Percentiles rank a stretch among this genome's conserved stretches.
phyloP scores from a whole-genome alignment of 441 rosid species.

The Syzygium malaccense region DNA sequence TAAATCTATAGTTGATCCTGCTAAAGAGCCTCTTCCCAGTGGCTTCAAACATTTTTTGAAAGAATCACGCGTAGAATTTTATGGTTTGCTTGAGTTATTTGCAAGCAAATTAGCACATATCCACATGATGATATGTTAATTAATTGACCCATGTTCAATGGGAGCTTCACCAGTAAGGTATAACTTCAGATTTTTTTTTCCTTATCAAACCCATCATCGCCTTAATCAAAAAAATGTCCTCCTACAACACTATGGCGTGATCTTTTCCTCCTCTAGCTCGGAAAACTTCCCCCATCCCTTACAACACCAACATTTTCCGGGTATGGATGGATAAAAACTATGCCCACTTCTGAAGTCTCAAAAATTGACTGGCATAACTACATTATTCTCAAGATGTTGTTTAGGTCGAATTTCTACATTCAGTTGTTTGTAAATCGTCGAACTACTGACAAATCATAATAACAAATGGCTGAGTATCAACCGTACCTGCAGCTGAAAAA shows the following conservation, averaged over 20 bases:
- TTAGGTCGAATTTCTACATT: neutral
- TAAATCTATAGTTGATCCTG: neutral
- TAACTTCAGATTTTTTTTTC: neutral
- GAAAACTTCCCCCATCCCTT: neutral
- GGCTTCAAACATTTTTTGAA: neutral
- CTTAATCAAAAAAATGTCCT: neutral
- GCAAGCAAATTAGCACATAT: neutral
- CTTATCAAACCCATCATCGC: neutral
- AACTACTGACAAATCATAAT: neutral
- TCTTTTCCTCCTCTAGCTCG: neutral
- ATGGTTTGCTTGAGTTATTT: neutral
- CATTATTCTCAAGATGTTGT: neutral
- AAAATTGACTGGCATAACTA: neutral
- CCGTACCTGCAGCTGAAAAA: neutral
- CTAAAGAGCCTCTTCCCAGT: neutral
- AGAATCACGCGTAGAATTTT: neutral
- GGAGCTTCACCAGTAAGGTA: neutral
- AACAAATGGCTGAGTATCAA: neutral
- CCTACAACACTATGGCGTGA: neutral
- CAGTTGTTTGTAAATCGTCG: neutral
- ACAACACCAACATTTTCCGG: neutral
- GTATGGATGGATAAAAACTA: neutral
- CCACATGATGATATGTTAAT: neutral
- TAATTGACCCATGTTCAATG: neutral
- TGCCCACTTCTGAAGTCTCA: neutral